phyloP scores from a whole-genome alignment of 257 asterid genomes.

The Petrea volubilis region DNA sequence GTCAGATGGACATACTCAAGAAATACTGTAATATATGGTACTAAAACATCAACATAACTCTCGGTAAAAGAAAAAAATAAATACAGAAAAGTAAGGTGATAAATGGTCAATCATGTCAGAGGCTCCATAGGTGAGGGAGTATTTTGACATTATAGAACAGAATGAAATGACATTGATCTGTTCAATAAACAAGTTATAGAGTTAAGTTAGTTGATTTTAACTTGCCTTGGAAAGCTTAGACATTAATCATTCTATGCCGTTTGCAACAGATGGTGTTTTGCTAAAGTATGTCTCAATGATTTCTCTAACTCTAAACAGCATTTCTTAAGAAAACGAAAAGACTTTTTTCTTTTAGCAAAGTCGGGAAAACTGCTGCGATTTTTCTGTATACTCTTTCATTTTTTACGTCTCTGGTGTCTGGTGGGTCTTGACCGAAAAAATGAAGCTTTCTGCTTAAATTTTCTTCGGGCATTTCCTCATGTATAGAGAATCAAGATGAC shows the following conservation, averaged over 20 bases:
- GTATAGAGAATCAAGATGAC: neutral
- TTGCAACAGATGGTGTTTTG: too few species aligned
- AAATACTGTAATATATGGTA: constrained; percentile 12
- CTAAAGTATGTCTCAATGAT: too few species aligned
- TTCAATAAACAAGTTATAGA: too few species aligned
- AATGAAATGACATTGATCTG: neutral
- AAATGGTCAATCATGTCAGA: constrained; percentile 10
- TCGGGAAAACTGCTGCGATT: neutral
- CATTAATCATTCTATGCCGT: too few species aligned
- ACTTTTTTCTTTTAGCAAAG: neutral
- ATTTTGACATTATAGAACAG: neutral
- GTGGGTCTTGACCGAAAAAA: neutral
- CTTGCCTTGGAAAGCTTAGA: too few species aligned
- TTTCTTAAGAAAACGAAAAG: neutral
- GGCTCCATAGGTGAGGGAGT: neutral
- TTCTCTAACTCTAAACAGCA: neutral
- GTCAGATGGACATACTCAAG: constrained; percentile 49
- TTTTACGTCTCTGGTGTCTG: neutral
- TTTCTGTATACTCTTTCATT: neutral
- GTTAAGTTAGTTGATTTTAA: too few species aligned
- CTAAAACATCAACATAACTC: neutral
- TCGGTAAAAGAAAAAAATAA: neutral
- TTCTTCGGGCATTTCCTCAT: constrained; percentile 9
- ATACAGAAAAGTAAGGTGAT: neutral
- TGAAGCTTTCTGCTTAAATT: neutral